phyloP scores from a whole-genome alignment of 768 basidiomycete species.

The Exsudoporus frostii region DNA sequence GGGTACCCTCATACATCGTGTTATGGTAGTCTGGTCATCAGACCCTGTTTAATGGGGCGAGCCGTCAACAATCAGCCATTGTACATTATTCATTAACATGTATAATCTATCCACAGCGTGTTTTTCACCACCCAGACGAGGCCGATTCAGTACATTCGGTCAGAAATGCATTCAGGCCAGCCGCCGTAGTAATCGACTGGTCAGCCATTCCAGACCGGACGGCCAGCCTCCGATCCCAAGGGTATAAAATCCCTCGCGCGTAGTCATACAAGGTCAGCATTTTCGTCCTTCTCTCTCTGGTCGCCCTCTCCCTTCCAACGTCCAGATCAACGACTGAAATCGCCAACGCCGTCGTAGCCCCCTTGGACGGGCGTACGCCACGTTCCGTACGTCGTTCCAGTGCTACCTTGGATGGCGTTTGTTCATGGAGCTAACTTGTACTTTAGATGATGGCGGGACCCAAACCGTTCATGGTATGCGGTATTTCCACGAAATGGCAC shows the following conservation, averaged over 20 bases:
- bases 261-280: not conserved
- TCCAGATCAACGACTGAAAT: not conserved
- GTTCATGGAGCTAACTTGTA: not conserved
- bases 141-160: not conserved
- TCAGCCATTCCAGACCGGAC: not conserved
- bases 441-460: not conserved
- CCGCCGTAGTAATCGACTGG: not conserved
- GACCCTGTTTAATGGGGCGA: too few species aligned
- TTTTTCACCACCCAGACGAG: not conserved
- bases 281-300: not conserved
- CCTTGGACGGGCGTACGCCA: not conserved
- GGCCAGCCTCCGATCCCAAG: not conserved
- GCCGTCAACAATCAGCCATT: not conserved
- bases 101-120: too few species aligned
- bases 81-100: not conserved
- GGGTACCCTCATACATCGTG: too few species aligned
- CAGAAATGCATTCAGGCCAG: constrained; percentile 1
- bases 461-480: constrained; percentile 12
- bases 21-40: too few species aligned
- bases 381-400: not conserved
- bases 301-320: not conserved
- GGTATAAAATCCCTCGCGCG: not conserved
- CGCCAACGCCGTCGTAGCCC: not conserved
- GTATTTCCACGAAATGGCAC: not conserved
- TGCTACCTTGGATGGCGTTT: not conserved